Conservation (phyloP, 306 rosid species). For the Corylus americana region DNA sequence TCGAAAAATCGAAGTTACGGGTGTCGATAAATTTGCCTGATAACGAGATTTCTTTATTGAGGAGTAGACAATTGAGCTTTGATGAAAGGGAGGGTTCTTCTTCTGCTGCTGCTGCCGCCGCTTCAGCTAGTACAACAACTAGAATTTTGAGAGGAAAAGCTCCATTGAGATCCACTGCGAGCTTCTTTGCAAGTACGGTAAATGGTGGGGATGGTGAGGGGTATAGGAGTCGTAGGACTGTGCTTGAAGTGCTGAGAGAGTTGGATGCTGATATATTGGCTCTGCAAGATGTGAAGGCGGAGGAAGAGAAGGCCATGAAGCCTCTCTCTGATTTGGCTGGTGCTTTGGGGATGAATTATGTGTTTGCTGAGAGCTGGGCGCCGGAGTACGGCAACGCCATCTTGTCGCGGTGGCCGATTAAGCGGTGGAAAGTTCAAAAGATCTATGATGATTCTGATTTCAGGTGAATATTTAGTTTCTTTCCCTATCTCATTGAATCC, state of each 20-base stretch:
- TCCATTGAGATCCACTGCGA: constrained; percentile 28
- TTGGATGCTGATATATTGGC: constrained; percentile 84
- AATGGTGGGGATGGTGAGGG: constrained; percentile 23
- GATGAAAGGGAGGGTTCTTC: constrained; percentile 38
- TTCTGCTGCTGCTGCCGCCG: not conserved
- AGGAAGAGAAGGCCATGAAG: constrained; percentile 89
- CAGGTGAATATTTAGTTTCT: constrained; percentile 44
- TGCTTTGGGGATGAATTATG: constrained; percentile 78
- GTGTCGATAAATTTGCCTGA: constrained; percentile 93
- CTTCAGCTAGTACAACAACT: not conserved
- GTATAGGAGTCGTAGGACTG: constrained; percentile 43
- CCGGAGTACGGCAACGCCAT: constrained; percentile 94
- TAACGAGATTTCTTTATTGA: constrained; percentile 75
- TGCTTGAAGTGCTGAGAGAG: constrained; percentile 78
- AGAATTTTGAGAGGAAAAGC: constrained; percentile 34
- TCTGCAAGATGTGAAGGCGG: constrained; percentile 94
- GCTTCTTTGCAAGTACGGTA: constrained; percentile 14
- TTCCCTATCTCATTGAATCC: not conserved
- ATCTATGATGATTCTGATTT: constrained; percentile 80
- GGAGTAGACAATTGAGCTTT: constrained; percentile 64
- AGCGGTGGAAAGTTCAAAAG: constrained; percentile 57
- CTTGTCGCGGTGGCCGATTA: constrained; percentile 90
- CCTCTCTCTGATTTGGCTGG: constrained; percentile 88
- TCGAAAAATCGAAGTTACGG: constrained; percentile 54
- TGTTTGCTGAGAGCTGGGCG: constrained; percentile 98